Percentiles rank a stretch among this genome's conserved stretches.
These are phyloP conservation scores for Candida tunisiensis DNA, from an alignment of 1,139 yeast genomes.

Conservation along the genomic window DNA sequence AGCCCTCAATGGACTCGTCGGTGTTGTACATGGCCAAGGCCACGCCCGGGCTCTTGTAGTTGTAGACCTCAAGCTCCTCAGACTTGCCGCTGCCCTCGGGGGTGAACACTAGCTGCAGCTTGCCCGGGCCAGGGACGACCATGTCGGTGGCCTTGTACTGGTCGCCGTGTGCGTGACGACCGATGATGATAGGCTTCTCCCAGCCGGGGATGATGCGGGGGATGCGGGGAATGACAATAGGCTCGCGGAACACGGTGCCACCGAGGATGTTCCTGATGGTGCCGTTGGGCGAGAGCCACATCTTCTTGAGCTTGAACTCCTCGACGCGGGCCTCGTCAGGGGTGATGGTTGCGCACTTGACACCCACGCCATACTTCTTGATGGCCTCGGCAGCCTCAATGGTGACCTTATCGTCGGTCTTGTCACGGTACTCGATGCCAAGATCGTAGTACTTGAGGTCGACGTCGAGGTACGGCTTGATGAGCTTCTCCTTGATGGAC, in stretches of 20 bases:
- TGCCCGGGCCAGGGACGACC: conserved; percentile 65
- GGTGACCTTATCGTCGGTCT: conserved; percentile 79
- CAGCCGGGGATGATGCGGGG: conserved; percentile 87
- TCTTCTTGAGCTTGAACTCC: conserved; percentile 77
- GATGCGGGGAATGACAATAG: conserved; percentile 76
- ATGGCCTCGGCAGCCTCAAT: conserved; percentile 84
- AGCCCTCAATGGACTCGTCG: conserved; percentile 74
- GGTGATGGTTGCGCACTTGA: conserved; percentile 96
- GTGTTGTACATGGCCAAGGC: conserved; percentile 93
- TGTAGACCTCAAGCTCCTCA: conserved; percentile 44
- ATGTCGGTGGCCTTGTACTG: conserved; percentile 89
- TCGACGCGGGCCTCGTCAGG: conserved; percentile 92
- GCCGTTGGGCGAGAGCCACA: conserved; percentile 98
- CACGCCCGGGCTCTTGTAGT: conserved; percentile 67
- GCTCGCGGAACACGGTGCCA: conserved; percentile 94
- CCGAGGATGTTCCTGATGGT: conserved; percentile 89
- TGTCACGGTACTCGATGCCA: conserved; percentile 71
- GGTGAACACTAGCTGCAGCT: conserved; percentile 58
- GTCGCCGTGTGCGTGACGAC: conserved; percentile 95
- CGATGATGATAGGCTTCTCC: conserved; percentile 91
- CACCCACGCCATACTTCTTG: conserved; percentile 76
- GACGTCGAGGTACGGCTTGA: conserved; percentile 69
- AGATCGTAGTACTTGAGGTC: conserved; percentile 88
- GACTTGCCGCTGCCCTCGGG: conserved; percentile 50
- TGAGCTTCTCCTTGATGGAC: conserved; percentile 54